Base-by-base conservation (phyloP, 306 rosid genomes). In the Quercus agrifolia region DNA sequence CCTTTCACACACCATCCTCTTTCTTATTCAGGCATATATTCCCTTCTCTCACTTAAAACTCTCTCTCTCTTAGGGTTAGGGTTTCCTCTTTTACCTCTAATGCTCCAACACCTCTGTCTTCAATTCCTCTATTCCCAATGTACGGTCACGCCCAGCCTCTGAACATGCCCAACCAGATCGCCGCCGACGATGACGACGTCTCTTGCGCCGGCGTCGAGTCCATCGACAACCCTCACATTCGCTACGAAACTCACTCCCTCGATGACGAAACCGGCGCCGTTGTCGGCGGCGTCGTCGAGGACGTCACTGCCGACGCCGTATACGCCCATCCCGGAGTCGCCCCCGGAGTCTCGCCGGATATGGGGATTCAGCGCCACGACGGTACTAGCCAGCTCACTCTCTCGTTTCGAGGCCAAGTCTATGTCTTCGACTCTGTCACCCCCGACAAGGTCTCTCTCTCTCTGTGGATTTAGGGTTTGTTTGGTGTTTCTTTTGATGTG, bases 401-500 rank as follows among this genome's bases (percentile, higher is more conserved):
- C 74, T 90, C 98, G 27, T 94, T 94, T 83, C 98, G 92, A 0
- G 98, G 98, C 57, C 97, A 94, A 86, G 96, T 94, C 25, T 94
- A 89, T 77, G 97, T 94, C 23, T 94, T 92, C 35, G 98, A 94
- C 80, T 80, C 92, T 5, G 97, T 94, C 70, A 86, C 98, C 21
- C 96, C 98, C 17, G 96, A 94, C 5, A 92, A 94, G 96, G 98
- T 84, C 12, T 59, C 31, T 46, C 4, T 11, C 15, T 4, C 7
- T 57, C 20, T 46, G 2, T 41, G 66, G 58, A 67, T 73, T 59
- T 59, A 44, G 38, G 80, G 73, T 28, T 74, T 82, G 46, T 15
- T 9, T 14, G 30, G 57, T 8, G 1, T 54, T 23, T 73, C 15
- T 30, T 55, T 54, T 51, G 13, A 6, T 14, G 28, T 74, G 51